These are phyloP conservation scores for Trichosanthes cucumerina DNA, from an alignment of 306 rosid genomes.

Conservation along the genomic window DNA sequence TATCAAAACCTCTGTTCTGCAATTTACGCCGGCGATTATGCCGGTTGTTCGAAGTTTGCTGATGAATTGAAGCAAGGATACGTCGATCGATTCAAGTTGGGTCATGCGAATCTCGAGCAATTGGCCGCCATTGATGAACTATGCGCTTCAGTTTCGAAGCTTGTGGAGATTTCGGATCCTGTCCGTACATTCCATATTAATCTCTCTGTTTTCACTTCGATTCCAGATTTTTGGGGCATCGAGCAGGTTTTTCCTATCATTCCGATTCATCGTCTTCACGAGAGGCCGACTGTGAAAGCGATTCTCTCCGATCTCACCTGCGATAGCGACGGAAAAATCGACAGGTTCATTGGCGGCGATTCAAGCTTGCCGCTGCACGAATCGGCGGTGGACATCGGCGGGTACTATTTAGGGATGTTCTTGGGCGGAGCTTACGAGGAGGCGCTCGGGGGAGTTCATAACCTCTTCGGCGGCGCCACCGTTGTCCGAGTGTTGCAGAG, in stretches of 20 bases:
- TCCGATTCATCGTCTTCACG: conserved; percentile 74
- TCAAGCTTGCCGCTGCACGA: conserved; percentile 72
- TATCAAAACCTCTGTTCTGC: conserved; percentile 38
- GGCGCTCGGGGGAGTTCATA: conserved; percentile 94
- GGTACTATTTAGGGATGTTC: conserved; percentile 86
- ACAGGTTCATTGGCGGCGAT: conserved; percentile 72
- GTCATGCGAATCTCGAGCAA: conserved; percentile 52
- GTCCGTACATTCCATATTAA: conserved; percentile 59
- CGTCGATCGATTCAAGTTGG: conserved; percentile 66
- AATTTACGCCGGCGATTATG: conserved; percentile 40
- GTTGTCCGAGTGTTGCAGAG: conserved; percentile 76
- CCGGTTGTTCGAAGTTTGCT: conserved; percentile 35
- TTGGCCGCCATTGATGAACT: conserved; percentile 70
- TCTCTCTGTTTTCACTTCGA: conserved; percentile 69
- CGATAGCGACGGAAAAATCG: conserved; percentile 81
- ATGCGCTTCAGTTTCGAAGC: conserved; percentile 52
- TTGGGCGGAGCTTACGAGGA: conserved; percentile 97
- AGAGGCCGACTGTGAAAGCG: conserved; percentile 50
- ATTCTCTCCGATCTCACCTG: conserved; percentile 71
- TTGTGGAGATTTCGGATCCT: conserved; percentile 36
- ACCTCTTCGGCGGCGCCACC: conserved; percentile 81
- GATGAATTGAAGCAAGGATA: conserved; percentile 57
- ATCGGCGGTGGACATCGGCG: conserved; percentile 32
- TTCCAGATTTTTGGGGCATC: conserved; percentile 78
- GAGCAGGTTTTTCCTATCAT: conserved; percentile 62